Evolutionary conservation across 192 early-diverging fungal genomes (phyloP).

Genomic region (Cetraspora pellucida): DNA sequence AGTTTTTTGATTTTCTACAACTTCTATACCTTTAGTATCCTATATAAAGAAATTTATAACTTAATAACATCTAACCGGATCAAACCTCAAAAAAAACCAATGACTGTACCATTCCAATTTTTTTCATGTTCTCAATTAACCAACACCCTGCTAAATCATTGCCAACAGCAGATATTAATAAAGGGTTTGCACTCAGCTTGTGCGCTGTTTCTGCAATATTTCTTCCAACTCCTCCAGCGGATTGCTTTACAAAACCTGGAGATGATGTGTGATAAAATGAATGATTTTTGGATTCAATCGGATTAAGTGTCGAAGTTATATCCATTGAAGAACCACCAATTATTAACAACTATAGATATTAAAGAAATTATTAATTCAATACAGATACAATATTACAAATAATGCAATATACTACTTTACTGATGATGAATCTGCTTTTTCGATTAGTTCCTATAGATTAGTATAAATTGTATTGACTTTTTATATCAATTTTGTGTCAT

Average conservation of each 20-base stretch:
- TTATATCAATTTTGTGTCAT: too few relatives aligned
- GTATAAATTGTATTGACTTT: too few relatives aligned
- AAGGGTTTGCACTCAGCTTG: constrained; percentile 61
- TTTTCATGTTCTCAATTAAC: constrained; percentile 55
- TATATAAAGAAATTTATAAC: constrained; percentile 15
- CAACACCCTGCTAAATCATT: constrained; percentile 65
- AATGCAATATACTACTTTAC: too few relatives aligned
- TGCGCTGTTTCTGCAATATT: constrained; percentile 87
- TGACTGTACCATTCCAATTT: constrained; percentile 58
- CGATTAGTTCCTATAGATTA: too few relatives aligned
- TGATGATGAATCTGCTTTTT: too few relatives aligned
- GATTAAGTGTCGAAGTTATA: constrained; percentile 63
- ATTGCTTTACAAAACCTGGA: constrained; percentile 66
- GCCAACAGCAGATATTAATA: constrained; percentile 73
- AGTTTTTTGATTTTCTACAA: constrained; percentile 51
- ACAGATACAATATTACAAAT: too few relatives aligned
- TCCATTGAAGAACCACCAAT: constrained; percentile 89
- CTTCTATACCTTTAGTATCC: constrained; percentile 39
- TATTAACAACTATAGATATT: constrained; percentile 63
- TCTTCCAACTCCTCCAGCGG: constrained; percentile 88
- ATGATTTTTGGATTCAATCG: background rate
- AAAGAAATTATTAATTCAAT: too few relatives aligned
- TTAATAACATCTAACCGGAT: background rate
- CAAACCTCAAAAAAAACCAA: too few relatives aligned
- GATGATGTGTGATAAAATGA: constrained; percentile 62